Base-by-base conservation (phyloP, 257 asterid genomes). In the Penstemon barbatus region DNA sequence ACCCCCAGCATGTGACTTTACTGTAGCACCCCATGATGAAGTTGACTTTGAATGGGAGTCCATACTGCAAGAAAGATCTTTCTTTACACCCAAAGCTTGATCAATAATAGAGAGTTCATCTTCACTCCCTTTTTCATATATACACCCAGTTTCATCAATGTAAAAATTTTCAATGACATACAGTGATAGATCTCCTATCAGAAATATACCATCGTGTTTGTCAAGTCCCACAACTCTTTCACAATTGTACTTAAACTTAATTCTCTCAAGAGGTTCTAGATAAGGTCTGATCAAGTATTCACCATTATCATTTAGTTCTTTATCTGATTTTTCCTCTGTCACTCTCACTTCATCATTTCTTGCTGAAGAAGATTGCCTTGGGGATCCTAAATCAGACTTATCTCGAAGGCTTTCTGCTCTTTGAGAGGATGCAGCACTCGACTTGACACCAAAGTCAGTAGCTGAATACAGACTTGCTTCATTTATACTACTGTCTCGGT, bases 181-280 rank as follows among this genome's bases (percentile, higher is more conserved):
- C 7, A 94, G 76, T 0, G 97, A 91, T 13, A 84, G 79, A 76
- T 94, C 99, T 72, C 99, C 99, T 39, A 91, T 87, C 71, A 94
- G 81, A 84, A 94, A 94, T 62, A 94, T 79, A 52, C 99, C 97
- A 77, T 94, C 99, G 78, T 86, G 97, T 76, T 94, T 94, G 83
- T 94, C 99, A 63, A 94, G 99, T 63, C 93, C 99, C 55, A 87
- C 95, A 72, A 94, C 99, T 85, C 99, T 87, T 80, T 94, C 99
- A 58, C 99, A 94, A 49, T 94, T 94, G 79, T 94, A 94, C 82
- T 83, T 94, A 80, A 77, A 77, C 85, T 87, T 94, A 78, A 94
- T 94, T 73, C 85, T 94, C 65, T 94, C 99, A 33, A 77, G 70
- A 62, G 87, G 99, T 70, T 91, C 91, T 70, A 94, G 75, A 75